Evolutionary conservation across 2,329 filamentous ascomycete genomes (phyloP), one percentile per base, ranked within the genome.

Genomic region (Bipolaris victoriae): DNA sequence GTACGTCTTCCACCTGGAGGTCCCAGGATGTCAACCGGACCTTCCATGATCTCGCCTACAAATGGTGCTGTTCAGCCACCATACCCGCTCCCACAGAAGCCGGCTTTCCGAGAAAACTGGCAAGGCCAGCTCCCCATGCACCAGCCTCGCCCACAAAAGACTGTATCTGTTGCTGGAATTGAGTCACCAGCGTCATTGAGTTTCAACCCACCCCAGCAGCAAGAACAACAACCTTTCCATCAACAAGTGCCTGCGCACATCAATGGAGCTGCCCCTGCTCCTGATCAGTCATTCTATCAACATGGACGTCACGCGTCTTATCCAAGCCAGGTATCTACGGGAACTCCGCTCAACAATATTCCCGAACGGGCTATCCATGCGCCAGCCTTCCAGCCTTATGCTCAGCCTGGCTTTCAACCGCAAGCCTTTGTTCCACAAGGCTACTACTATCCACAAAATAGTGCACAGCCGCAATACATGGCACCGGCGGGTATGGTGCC

Each of bases 141-240:
- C 74, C 95, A 98, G 74, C 95, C 95, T 55, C 89, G 91, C 50
- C 94, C 95, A 7, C 93, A 98, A 76, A 98, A 98, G 81, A 84
- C 92, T 5, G 91, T 98, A 31, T 97, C 93, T 9, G 88, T 98
- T 57, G 91, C 92, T 55, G 92, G 92, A 68, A 97, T 98, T 66
- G 95, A 98, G 76, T 90, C 90, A 7, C 92, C 93, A 3, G 87
- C 86, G 5, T 83, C 82, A 65, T 79, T 87, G 77, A 80, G 81
- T 26, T 81, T 83, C 69, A 83, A 84, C 52, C 83, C 84, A 61
- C 84, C 86, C 13, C 85, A 86, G 68, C 83, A 86, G 63, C 85
- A 88, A 71, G 83, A 90, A 68, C 89, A 94, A 68, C 91, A 93
- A 72, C 91, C 93, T 0, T 97, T 98, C 82, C 92, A 97, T 66